Percentiles rank a stretch among this genome's conserved stretches.
Conservation (phyloP, 345 rosid species). For the Hypericum perforatum region DNA sequence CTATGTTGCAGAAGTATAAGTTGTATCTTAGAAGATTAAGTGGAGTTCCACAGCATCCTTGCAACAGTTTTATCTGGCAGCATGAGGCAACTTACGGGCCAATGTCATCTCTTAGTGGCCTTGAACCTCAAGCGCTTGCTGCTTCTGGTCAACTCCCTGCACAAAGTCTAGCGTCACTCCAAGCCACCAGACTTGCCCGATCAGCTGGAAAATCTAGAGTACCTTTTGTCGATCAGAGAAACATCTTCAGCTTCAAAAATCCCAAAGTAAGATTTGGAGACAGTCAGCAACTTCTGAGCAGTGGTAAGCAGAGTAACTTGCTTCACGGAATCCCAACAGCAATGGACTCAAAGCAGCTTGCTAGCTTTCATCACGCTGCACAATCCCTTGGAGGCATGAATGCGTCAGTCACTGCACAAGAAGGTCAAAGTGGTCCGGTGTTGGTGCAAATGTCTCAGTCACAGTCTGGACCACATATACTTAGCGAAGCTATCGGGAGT, state of each 20-base stretch:
- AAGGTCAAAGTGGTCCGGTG: slow-evolving; percentile 27
- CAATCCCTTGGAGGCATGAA: slow-evolving; percentile 32
- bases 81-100: slow-evolving; percentile 59
- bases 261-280: too few species aligned
- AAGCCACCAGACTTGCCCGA: too few species aligned
- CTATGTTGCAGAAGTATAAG: slow-evolving; percentile 66
- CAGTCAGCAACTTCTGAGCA: slow-evolving; percentile 37
- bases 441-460: slow-evolving; percentile 49
- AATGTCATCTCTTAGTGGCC: too few species aligned
- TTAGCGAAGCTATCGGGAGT: slow-evolving; percentile 26
- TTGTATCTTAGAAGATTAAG: too few species aligned
- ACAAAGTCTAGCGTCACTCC: too few species aligned
- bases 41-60: slow-evolving; percentile 67
- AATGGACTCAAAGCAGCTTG: slow-evolving; percentile 56
- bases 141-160: too few species aligned
- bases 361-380: slow-evolving; percentile 33
- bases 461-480: slow-evolving; percentile 31
- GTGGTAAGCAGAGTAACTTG: slow-evolving; percentile 43
- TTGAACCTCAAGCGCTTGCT: too few species aligned
- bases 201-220: too few species aligned
- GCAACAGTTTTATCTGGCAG: slow-evolving; percentile 43
- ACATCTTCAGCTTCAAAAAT: too few species aligned
- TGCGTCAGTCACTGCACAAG: slow-evolving; percentile 38
- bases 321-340: slow-evolving; percentile 64
- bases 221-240: too few species aligned